These are phyloP conservation scores for Kuraishia cidri DNA, from an alignment of 805 yeast species.

Conservation along the genomic window DNA sequence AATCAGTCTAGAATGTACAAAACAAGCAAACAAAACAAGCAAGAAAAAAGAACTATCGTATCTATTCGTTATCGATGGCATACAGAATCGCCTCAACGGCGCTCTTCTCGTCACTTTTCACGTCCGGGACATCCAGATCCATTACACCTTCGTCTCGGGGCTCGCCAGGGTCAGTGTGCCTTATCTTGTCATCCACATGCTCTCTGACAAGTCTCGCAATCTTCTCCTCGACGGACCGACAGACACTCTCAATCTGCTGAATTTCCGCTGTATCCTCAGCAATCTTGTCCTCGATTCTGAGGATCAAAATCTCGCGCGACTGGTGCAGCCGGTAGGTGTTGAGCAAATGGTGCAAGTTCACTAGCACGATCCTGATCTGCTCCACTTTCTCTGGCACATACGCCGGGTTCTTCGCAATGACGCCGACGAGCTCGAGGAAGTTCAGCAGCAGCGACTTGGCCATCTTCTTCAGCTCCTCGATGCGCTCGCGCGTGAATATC, in stretches of 20 bases:
- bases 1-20: background rate
- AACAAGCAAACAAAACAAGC: background rate
- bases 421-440: conserved; percentile 75
- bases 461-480: conserved; percentile 70
- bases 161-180: background rate
- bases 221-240: conserved; percentile 26
- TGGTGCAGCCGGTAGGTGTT: conserved; percentile 95
- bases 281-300: conserved; percentile 57
- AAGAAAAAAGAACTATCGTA: background rate
- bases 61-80: background rate
- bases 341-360: conserved; percentile 85
- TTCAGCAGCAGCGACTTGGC: conserved; percentile 72
- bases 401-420: conserved; percentile 66
- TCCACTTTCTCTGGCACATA: conserved; percentile 55
- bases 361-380: conserved; percentile 67
- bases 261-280: conserved; percentile 32
- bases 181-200: conserved; percentile 7
- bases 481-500: conserved; percentile 38
- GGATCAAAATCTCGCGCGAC: conserved; percentile 78
- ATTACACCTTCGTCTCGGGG: background rate
- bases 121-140: background rate
- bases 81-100: background rate
- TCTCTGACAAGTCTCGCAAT: conserved; percentile 17
- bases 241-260: conserved; percentile 28
- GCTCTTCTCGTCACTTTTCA: background rate